These are phyloP conservation scores for Eimeria sp. DNA, from an alignment of 169 alveolate genomes.

Conservation along the genomic window DNA sequence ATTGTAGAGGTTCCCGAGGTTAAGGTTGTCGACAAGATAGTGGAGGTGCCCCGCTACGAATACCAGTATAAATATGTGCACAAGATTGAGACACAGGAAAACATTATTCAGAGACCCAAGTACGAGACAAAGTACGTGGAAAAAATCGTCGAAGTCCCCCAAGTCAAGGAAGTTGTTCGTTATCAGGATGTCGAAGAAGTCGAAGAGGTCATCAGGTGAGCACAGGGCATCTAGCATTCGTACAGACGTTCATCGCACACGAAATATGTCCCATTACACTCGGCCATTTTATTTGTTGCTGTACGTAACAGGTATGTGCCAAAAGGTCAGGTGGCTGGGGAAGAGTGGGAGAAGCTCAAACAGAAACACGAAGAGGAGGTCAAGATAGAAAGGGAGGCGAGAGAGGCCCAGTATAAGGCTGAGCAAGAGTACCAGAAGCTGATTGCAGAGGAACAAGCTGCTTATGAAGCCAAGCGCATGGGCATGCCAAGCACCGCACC, in stretches of 20 bases:
- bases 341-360: conserved; percentile 82
- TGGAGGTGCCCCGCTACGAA: conserved; percentile 89
- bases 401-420: conserved; percentile 72
- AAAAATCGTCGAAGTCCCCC: conserved; percentile 90
- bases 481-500: conserved; percentile 33
- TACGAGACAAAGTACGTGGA: conserved; percentile 90
- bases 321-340: conserved; percentile 83
- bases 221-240: neutral
- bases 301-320: conserved; percentile 86
- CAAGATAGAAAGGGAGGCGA: conserved; percentile 63
- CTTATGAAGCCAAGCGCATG: conserved; percentile 68
- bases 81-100: conserved; percentile 90
- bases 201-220: conserved; percentile 88
- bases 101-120: conserved; percentile 89
- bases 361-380: conserved; percentile 80
- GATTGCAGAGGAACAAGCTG: conserved; percentile 77
- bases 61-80: conserved; percentile 90
- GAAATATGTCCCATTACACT: neutral
- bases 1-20: conserved; percentile 92
- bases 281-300: neutral
- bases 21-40: conserved; percentile 90
- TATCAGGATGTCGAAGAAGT: conserved; percentile 88
- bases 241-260: neutral
- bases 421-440: conserved; percentile 67
- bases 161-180: conserved; percentile 88